Percentiles rank a stretch among this genome's conserved stretches.
phyloP scores from a whole-genome alignment of 2,329 filamentous ascomycete species.

The Colletotrichum echinochloae region DNA sequence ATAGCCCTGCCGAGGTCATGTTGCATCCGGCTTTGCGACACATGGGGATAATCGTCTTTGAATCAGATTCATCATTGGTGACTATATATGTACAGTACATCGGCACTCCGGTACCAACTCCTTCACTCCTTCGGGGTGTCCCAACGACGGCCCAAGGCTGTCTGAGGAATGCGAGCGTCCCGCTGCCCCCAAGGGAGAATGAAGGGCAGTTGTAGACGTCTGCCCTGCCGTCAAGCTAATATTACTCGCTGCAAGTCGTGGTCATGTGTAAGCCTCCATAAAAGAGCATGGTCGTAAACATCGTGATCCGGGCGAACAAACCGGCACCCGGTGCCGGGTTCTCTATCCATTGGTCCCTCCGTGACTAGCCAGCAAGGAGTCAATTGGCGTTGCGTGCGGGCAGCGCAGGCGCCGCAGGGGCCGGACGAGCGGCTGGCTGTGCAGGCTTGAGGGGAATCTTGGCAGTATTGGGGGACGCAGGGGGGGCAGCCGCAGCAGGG shows the following conservation, averaged over 20 bases:
- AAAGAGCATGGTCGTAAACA: slow-evolving; percentile 6
- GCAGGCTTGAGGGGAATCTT: background rate
- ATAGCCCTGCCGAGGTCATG: background rate
- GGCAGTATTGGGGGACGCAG: slow-evolving; percentile 13
- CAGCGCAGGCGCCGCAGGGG: slow-evolving; percentile 29
- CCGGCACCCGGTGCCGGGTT: slow-evolving; percentile 31
- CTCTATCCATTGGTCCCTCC: slow-evolving; percentile 11
- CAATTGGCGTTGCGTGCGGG: slow-evolving; percentile 18
- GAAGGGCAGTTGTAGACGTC: background rate
- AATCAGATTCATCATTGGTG: slow-evolving; percentile 24
- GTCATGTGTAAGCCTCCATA: background rate
- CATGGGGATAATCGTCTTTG: slow-evolving; percentile 11
- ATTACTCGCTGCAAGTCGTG: background rate
- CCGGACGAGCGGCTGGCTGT: slow-evolving; percentile 22
- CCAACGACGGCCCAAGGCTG: background rate
- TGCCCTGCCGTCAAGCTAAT: background rate
- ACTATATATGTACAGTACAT: slow-evolving; percentile 26
- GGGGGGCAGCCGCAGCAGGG: slow-evolving; percentile 10
- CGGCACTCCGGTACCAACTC: slow-evolving; percentile 12
- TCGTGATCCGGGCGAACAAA: slow-evolving; percentile 9
- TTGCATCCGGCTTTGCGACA: background rate
- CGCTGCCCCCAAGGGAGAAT: no score
- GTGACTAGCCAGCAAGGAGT: background rate
- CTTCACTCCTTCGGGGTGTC: background rate
- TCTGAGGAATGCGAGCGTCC: background rate